Evolutionary conservation across 108 stramenopile genomes (phyloP).

Genomic region (Pseudonitzschia multistriata): DNA sequence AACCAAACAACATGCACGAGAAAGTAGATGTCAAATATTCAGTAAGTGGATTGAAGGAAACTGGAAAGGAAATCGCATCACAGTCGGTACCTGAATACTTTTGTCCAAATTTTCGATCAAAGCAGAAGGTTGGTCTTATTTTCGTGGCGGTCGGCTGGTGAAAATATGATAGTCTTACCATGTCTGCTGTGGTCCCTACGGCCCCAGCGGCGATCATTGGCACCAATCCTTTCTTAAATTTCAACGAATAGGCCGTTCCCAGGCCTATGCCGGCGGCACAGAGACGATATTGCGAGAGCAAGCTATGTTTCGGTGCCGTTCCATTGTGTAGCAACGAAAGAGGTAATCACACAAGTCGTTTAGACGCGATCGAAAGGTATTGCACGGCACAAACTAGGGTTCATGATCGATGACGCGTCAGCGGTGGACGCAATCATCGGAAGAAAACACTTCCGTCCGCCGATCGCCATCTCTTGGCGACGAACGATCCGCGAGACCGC

Average conservation of each 20-base stretch:
- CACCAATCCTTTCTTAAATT: constrained; percentile 34
- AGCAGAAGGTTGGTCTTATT: no score
- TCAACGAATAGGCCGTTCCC: constrained; percentile 39
- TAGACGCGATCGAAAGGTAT: not conserved
- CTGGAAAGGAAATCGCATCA: no score
- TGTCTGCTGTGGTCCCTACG: constrained; percentile 39
- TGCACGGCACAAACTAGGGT: no score
- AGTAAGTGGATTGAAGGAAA: not conserved
- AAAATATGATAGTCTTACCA: constrained; percentile 21
- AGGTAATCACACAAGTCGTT: not conserved
- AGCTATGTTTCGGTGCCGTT: no score
- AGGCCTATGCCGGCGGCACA: constrained; percentile 34
- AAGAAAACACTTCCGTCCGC: no score
- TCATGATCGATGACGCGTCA: no score
- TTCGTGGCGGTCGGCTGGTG: no score
- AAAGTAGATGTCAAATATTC: not conserved
- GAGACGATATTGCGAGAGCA: constrained; percentile 37
- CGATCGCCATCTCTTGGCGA: no score
- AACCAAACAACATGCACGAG: not conserved
- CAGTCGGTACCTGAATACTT: no score
- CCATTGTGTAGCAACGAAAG: not conserved
- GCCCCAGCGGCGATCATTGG: constrained; percentile 47
- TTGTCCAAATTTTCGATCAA: no score
- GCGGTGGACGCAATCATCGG: no score
- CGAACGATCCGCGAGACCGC: not conserved